Base-by-base conservation (phyloP, 352 stramenopile species). In the Stramenopiles sp. region DNA sequence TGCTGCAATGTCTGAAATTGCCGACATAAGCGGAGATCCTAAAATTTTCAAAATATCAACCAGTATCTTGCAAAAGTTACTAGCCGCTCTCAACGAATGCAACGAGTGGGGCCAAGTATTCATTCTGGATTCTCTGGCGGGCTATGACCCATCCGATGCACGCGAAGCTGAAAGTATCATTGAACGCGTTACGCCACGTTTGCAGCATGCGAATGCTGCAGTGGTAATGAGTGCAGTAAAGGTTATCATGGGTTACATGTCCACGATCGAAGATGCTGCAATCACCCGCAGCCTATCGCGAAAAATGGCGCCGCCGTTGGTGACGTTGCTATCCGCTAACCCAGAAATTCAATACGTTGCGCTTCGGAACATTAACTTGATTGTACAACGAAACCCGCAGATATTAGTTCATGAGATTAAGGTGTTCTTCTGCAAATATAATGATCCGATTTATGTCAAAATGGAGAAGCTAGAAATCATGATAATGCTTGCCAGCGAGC, bases 91-190 rank as follows among this genome's bases (percentile, higher is more conserved):
- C 25, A 98, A 99, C 83, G 96, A 99, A 86, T 99, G 95, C 88
- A 98, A 97, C 81, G 96, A 99, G 88, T 99, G 96, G 96, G 96
- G 95, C 32, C 95, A 99, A 86, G 95, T 99, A 1, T 98, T 98
- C 84, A 98, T 99, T 83, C 86, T 99, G 1, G 96, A 99, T 85
- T 93, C 92, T 30, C 85, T 99, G 27, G 92, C 94, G 0, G 95
- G 93, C 80, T 98, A 98, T 90, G 92, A 90, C 30, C 96, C 96
- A 7, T 87, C 89, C 0, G 94, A 98, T 86, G 95, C 91, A 22
- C 90, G 94, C 31, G 96, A 99, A 86, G 96, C 96, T 0, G 96
- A 99, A 85, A 92, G 91, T 0, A 99, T 99, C 84, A 98, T 99
- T 84, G 96, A 99, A 84, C 92, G 96, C 83, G 95, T 99, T 29